phyloP scores from a whole-genome alignment of 1,284 basidiomycete genomes.

The Rhodotorula sp. region DNA sequence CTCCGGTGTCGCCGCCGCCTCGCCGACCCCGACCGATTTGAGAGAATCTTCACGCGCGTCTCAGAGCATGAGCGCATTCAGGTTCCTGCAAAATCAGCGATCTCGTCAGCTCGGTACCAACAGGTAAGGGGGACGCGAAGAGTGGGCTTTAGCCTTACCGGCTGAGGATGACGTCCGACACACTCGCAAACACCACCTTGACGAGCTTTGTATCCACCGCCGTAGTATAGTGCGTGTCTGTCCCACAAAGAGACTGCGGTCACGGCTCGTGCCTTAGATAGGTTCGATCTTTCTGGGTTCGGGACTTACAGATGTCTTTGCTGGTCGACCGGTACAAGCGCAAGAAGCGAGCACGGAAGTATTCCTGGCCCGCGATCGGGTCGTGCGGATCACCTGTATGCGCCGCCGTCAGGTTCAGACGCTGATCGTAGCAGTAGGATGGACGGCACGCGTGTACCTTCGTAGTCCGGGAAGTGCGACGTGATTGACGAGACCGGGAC shows the following conservation, averaged over 20 bases:
- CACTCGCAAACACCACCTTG: conserved; percentile 72
- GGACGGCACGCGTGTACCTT: conserved; percentile 37
- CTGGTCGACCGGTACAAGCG: conserved; percentile 75
- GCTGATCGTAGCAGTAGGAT: not conserved
- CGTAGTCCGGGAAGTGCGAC: conserved; percentile 69
- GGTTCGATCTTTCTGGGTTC: too few species aligned
- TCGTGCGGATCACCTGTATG: conserved; percentile 54
- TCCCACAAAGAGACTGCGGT: too few species aligned
- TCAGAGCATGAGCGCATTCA: conserved; percentile 25
- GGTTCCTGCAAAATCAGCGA: conserved; percentile 6
- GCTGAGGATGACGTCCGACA: conserved; percentile 33
- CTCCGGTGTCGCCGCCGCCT: too few species aligned
- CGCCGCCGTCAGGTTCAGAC: too few species aligned
- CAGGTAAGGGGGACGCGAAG: not conserved
- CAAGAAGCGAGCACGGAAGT: conserved; percentile 84
- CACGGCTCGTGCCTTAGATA: not conserved
- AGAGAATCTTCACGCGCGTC: not conserved
- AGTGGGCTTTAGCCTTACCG: not conserved
- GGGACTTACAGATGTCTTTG: conserved; percentile 95
- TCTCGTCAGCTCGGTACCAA: not conserved
- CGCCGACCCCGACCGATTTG: too few species aligned
- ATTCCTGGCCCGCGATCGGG: conserved; percentile 72
- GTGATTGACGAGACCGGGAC: conserved; percentile 76
- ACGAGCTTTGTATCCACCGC: conserved; percentile 91
- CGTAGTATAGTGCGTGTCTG: conserved; percentile 69